Conservation (phyloP, 148 eudicot species). For the Mesembryanthemum crystallinum region DNA sequence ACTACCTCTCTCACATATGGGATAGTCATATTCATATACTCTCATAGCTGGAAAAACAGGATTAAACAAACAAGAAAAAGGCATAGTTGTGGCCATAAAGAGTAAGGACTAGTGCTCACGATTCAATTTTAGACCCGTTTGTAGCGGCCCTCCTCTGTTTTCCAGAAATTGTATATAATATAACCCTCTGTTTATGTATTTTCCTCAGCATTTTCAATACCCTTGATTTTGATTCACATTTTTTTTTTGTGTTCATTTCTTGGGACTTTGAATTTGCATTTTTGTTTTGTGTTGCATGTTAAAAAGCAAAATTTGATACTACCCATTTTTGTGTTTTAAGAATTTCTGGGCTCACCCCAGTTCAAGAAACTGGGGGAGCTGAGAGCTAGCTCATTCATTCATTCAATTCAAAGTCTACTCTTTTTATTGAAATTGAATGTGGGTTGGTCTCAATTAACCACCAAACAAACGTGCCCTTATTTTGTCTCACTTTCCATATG, state of each 20-base stretch:
- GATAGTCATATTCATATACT: no score
- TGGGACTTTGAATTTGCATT: not conserved
- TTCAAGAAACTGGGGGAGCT: constrained; percentile 32
- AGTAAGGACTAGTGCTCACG: no score
- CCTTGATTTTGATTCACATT: not conserved
- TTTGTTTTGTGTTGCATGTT: not conserved
- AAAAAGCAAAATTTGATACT: not conserved
- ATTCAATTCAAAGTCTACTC: not conserved
- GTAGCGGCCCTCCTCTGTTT: no score
- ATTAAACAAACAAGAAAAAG: no score
- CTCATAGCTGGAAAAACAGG: no score
- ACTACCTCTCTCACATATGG: no score
- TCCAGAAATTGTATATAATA: not conserved
- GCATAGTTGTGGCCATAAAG: no score
- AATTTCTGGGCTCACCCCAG: constrained; percentile 29
- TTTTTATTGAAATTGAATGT: constrained; percentile 8
- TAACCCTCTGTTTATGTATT: not conserved
- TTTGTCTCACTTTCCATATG: not conserved
- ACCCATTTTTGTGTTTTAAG: not conserved
- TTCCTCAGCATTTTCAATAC: not conserved
- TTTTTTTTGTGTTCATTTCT: not conserved
- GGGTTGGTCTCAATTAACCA: constrained; percentile 13
- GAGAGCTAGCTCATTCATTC: not conserved
- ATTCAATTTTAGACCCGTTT: no score
- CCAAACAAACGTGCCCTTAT: constrained; percentile 18